Evolutionary conservation across 2,329 filamentous ascomycete species (phyloP), one percentile per base, ranked within the genome.

Genomic region (Fusarium domesticum): DNA sequence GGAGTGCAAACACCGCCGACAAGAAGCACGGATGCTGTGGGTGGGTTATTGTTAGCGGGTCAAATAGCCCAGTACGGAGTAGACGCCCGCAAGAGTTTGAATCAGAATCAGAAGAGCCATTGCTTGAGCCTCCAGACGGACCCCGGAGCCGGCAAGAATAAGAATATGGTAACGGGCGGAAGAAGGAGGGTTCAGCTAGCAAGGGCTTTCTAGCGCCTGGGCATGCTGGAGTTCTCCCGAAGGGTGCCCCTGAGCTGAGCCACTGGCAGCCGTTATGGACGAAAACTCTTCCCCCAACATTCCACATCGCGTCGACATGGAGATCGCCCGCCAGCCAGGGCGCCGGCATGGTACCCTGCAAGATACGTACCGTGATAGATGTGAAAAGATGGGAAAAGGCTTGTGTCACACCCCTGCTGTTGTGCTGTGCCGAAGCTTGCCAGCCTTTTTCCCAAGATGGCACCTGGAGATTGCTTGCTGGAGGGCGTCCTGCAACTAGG

Each of bases 281-380:
- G 55, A 60, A 60, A 60, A 60, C 56, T 60, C 57, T 60, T 60
- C 57, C 49, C 51, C 57, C 57, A 60, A 59, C 57, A 59, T 60
- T 60, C 57, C 57, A 60, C 57, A 57, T 60, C 45, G 57, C 48
- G 57, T 47, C 55, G 60, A 52, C 47, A 54, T 47, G 54, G 58
- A 50, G 44, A 35, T 50, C 35, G 39, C 49, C 54, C 43, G 50
- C 47, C 39, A 5, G 36, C 19, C 17, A n/a, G 44, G 53, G 42
- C 52, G 57, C 55, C 57, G 60, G 55, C 53, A 58, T 51, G 51
- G 57, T 51, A 51, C 35, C 38, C 35, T 48, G 31, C 5, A 30
- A 15, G 34, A 42, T 52, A 54, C 35, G 45, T 52, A 42, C 25
- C 6, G 31, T 15, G 31, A 17, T 37, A 16, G 14, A 28, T 11